Conservation (phyloP, 495 filamentous ascomycete genomes). For the Hypomontagnella submonticulosa region DNA sequence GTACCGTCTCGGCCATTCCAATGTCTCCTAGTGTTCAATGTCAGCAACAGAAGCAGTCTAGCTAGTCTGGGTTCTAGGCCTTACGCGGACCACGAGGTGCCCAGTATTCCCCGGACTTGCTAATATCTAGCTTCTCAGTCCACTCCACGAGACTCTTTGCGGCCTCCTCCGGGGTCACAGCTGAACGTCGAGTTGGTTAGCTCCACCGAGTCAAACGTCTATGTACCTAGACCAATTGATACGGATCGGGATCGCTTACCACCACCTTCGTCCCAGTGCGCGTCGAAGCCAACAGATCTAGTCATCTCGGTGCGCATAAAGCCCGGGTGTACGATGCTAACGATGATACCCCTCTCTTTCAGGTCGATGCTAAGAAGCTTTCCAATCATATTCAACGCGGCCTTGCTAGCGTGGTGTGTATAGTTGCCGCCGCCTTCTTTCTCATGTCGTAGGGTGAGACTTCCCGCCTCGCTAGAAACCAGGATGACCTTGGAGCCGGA, state of each 20-base stretch:
- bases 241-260: slow-evolving; percentile 55
- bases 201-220: slow-evolving; percentile 12
- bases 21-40: slow-evolving; percentile 64
- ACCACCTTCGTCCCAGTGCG: slow-evolving; percentile 74
- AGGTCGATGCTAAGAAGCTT: slow-evolving; percentile 76
- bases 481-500: slow-evolving; percentile 69
- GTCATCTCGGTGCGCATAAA: slow-evolving; percentile 85
- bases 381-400: slow-evolving; percentile 79
- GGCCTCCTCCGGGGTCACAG: slow-evolving; percentile 74
- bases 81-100: slow-evolving; percentile 73
- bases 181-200: slow-evolving; percentile 47
- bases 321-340: slow-evolving; percentile 76
- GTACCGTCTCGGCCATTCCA: slow-evolving; percentile 70
- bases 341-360: slow-evolving; percentile 69
- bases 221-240: too few species aligned
- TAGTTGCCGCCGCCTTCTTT: slow-evolving; percentile 78
- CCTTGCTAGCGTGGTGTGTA: slow-evolving; percentile 77
- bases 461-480: slow-evolving; percentile 74
- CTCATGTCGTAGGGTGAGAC: slow-evolving; percentile 73
- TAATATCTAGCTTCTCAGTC: slow-evolving; percentile 70
- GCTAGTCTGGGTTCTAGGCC: slow-evolving; percentile 35
- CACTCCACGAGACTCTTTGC: slow-evolving; percentile 71
- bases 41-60: slow-evolving; percentile 33
- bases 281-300: slow-evolving; percentile 73
- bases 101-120: slow-evolving; percentile 76